These are phyloP conservation scores for Chlamydomonas incerta DNA, from an alignment of 139 green algal species.

Conservation along the genomic window DNA sequence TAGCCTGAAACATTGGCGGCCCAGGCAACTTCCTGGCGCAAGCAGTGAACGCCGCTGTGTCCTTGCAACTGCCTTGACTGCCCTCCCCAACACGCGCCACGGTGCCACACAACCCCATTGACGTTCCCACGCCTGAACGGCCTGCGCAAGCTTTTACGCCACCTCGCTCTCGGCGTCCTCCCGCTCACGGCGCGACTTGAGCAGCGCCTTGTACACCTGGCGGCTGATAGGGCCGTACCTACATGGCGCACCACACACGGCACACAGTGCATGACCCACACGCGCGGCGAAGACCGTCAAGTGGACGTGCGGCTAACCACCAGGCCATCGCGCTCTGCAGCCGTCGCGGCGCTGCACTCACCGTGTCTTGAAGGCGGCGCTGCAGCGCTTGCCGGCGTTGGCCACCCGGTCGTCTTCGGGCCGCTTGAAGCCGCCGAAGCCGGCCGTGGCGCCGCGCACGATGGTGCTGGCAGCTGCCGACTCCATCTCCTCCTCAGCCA, in stretches of 20 bases:
- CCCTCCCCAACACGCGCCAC: too few relatives aligned
- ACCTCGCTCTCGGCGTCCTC: neutral
- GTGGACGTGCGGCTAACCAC: neutral
- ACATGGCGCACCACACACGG: neutral
- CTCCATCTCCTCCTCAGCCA: constrained; percentile 36
- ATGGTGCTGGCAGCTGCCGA: neutral
- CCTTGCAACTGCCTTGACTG: too few relatives aligned
- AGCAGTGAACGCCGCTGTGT: too few relatives aligned
- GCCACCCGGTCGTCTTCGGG: neutral
- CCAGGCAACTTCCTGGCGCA: too few relatives aligned
- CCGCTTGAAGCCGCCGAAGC: neutral
- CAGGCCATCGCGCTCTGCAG: neutral
- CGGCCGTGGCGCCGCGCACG: neutral
- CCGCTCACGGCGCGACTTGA: neutral
- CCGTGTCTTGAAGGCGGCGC: constrained; percentile 2
- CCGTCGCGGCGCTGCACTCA: too few relatives aligned
- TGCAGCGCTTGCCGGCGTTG: constrained; percentile 1
- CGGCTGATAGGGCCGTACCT: constrained; percentile 38
- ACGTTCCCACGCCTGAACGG: too few relatives aligned
- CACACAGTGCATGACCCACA: too few relatives aligned
- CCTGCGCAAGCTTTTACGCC: neutral
- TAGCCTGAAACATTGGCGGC: too few relatives aligned
- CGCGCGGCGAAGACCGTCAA: too few relatives aligned
- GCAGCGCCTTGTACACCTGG: constrained; percentile 6
- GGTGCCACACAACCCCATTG: too few relatives aligned